Evolutionary conservation across 2,329 filamentous ascomycete genomes (phyloP).

Genomic region (Sclerotinia minor): DNA sequence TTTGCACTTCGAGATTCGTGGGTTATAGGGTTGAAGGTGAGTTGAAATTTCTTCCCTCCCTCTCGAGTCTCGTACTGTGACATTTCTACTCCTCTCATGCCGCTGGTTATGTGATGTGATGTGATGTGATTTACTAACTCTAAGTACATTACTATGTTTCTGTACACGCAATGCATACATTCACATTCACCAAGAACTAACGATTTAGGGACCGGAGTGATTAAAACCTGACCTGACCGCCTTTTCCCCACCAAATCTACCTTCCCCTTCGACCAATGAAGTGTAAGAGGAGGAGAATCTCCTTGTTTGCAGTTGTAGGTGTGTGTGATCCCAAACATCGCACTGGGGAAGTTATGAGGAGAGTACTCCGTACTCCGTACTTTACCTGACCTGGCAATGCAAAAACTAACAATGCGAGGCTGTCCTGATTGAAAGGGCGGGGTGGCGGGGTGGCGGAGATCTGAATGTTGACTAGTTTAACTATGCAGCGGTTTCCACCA

Average conservation of each 20-base stretch:
- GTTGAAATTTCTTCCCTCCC: background rate
- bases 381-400: too few species aligned
- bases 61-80: background rate
- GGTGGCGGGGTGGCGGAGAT: slow-evolving; percentile 3
- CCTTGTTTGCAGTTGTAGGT: slow-evolving; percentile 4
- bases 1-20: slow-evolving; percentile 5
- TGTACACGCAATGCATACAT: slow-evolving; percentile 16
- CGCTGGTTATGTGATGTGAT: background rate
- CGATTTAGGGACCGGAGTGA: background rate
- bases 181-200: background rate
- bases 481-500: background rate
- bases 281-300: background rate
- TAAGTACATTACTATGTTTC: background rate
- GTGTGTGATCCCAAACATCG: background rate
- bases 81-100: background rate
- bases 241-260: background rate
- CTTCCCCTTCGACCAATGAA: background rate
- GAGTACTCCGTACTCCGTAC: too few species aligned
- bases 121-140: slow-evolving; percentile 4
- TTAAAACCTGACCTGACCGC: background rate
- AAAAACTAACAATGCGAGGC: background rate
- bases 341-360: background rate
- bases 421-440: background rate
- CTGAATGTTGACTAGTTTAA: background rate
- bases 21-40: background rate